phyloP scores from a whole-genome alignment of 805 yeast genomes.

The Metschnikowia baotianmanensis region DNA sequence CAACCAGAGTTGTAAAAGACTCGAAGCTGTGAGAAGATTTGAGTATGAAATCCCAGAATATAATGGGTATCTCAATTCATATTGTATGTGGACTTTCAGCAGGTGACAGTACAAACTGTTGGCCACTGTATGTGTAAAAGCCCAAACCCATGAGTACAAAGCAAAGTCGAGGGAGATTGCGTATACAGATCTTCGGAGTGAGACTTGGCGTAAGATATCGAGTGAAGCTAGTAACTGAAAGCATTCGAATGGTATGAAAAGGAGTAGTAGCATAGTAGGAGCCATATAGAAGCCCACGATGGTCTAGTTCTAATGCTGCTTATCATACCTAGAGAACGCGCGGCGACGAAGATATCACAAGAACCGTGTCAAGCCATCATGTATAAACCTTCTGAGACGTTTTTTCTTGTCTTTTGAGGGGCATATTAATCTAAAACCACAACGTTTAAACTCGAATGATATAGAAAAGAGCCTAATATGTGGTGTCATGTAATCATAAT shows the following conservation, averaged over 20 bases:
- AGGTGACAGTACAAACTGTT: constrained; percentile 9
- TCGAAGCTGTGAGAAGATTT: background rate
- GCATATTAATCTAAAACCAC: too few relatives aligned
- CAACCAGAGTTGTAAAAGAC: constrained; percentile 1
- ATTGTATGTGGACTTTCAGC: constrained; percentile 9
- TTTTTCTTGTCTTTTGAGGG: too few relatives aligned
- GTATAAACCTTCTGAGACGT: too few relatives aligned
- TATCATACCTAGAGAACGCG: too few relatives aligned
- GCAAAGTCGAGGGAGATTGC: constrained; percentile 16
- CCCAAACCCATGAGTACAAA: constrained; percentile 13
- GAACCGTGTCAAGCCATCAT: too few relatives aligned
- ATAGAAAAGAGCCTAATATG: too few relatives aligned
- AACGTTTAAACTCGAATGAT: too few relatives aligned
- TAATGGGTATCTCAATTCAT: constrained; percentile 14
- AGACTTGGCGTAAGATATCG: constrained; percentile 6
- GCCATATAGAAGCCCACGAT: background rate
- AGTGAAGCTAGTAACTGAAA: constrained; percentile 8
- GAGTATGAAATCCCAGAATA: constrained; percentile 4
- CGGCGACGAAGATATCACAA: too few relatives aligned
- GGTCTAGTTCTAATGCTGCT: background rate
- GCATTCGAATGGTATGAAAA: constrained; percentile 10
- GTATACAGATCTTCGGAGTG: constrained; percentile 2
- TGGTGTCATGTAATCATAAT: too few relatives aligned
- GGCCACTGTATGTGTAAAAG: constrained; percentile 10
- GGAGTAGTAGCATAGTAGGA: background rate